These are phyloP conservation scores for Vitis hybrid DNA, from an alignment of 177 flowering plant species.

Conservation along the genomic window DNA sequence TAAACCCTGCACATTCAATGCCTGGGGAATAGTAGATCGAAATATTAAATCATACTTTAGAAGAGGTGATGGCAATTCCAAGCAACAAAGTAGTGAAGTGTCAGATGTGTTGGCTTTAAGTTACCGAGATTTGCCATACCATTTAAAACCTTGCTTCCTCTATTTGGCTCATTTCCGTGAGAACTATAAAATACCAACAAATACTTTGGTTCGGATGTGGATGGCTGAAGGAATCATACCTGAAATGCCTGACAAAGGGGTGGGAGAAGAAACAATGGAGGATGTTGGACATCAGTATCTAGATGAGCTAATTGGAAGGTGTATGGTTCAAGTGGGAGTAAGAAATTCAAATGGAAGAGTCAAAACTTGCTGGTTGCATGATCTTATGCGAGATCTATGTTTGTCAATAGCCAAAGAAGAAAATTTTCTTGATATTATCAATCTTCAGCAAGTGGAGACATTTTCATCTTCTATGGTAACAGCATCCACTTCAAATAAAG, in stretches of 20 bases:
- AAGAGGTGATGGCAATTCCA: neutral
- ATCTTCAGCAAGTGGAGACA: neutral
- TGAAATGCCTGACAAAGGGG: no score
- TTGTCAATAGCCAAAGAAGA: slow-evolving; percentile 6
- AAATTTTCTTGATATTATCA: slow-evolving; percentile 1
- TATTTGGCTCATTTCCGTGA: neutral
- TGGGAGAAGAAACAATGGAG: slow-evolving; percentile 1
- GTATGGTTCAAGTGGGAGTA: slow-evolving; percentile 1
- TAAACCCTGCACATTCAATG: no score
- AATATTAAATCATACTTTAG: neutral
- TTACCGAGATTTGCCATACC: slow-evolving; percentile 1
- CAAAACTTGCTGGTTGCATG: slow-evolving; percentile 15
- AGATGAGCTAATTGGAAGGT: slow-evolving; percentile 5
- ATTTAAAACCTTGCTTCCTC: slow-evolving; percentile 7
- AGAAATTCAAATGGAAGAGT: slow-evolving; percentile 1
- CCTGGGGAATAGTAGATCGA: no score
- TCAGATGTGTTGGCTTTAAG: neutral
- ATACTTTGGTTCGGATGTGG: neutral
- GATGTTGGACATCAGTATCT: slow-evolving; percentile 11
- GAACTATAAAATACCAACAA: neutral
- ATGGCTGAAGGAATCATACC: neutral
- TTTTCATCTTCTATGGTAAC: neutral
- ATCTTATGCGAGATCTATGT: slow-evolving; percentile 22
- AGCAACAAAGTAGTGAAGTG: neutral
- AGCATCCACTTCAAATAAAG: neutral